Evolutionary conservation across 805 yeast genomes (phyloP).

Genomic region (Wickerhamomyces bovis): DNA sequence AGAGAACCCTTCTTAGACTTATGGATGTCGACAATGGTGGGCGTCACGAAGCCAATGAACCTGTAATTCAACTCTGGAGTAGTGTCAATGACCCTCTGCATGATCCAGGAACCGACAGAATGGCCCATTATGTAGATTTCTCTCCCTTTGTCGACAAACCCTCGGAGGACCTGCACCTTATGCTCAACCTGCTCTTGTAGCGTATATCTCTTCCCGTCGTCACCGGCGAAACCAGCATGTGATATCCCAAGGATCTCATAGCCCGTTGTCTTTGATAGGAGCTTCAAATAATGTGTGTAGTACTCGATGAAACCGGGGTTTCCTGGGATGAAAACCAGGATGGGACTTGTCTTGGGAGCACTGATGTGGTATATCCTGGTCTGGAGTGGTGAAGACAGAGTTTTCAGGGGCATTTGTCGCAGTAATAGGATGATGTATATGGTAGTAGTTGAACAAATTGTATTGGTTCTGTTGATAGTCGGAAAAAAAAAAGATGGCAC

Average conservation of each 20-base stretch:
- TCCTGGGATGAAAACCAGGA: slow-evolving; percentile 64
- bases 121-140: slow-evolving; percentile 54
- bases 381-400: not conserved
- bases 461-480: no score
- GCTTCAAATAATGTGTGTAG: slow-evolving; percentile 48
- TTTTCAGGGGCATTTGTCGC: not conserved
- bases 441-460: no score
- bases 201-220: slow-evolving; percentile 26
- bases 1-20: slow-evolving; percentile 34
- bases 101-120: slow-evolving; percentile 64
- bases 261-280: slow-evolving; percentile 36
- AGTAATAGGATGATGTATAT: no score
- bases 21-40: slow-evolving; percentile 61
- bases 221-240: slow-evolving; percentile 49
- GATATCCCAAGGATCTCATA: slow-evolving; percentile 56
- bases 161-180: slow-evolving; percentile 44
- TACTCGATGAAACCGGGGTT: slow-evolving; percentile 71
- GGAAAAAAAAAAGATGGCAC: no score
- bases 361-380: slow-evolving; percentile 1
- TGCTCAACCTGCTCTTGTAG: slow-evolving; percentile 55
- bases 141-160: slow-evolving; percentile 24
- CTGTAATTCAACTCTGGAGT: slow-evolving; percentile 25
- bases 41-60: slow-evolving; percentile 59
- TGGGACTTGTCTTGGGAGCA: not conserved
- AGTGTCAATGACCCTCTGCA: slow-evolving; percentile 43